phyloP scores from a whole-genome alignment of 768 basidiomycete species.

The Clavulina sp. region DNA sequence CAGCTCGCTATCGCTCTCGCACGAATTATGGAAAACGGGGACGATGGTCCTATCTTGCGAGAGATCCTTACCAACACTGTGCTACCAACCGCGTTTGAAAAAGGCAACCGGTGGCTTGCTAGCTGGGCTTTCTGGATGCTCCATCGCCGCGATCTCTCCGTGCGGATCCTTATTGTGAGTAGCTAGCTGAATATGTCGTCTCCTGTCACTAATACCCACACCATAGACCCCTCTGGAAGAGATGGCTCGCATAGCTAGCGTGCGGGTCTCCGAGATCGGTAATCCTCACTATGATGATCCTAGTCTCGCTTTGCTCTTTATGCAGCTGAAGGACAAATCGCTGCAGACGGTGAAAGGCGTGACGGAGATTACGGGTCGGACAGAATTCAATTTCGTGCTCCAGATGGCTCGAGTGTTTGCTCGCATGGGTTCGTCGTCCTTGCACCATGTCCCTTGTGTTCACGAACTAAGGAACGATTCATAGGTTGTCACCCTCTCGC shows the following conservation, averaged over 20 bases:
- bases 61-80: slow-evolving; percentile 58
- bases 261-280: slow-evolving; percentile 46
- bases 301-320: slow-evolving; percentile 76
- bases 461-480: slow-evolving; percentile 3
- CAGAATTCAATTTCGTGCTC: slow-evolving; percentile 89
- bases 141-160: slow-evolving; percentile 71
- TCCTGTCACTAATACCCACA: background rate
- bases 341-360: slow-evolving; percentile 87
- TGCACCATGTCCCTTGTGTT: background rate
- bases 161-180: slow-evolving; percentile 75
- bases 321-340: slow-evolving; percentile 75
- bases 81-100: slow-evolving; percentile 65
- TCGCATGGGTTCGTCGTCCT: slow-evolving; percentile 58
- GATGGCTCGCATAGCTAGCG: slow-evolving; percentile 39
- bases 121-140: slow-evolving; percentile 96
- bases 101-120: slow-evolving; percentile 83
- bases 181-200: background rate
- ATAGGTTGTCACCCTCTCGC: slow-evolving; percentile 87
- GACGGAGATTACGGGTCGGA: slow-evolving; percentile 69
- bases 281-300: slow-evolving; percentile 89
- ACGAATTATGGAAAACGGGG: slow-evolving; percentile 64
- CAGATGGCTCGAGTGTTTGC: slow-evolving; percentile 90
- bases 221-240: slow-evolving; percentile 46
- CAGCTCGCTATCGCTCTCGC: slow-evolving; percentile 81
- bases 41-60: slow-evolving; percentile 59